Evolutionary conservation across 495 filamentous ascomycete species (phyloP).

Genomic region (Neurospora sp.): DNA sequence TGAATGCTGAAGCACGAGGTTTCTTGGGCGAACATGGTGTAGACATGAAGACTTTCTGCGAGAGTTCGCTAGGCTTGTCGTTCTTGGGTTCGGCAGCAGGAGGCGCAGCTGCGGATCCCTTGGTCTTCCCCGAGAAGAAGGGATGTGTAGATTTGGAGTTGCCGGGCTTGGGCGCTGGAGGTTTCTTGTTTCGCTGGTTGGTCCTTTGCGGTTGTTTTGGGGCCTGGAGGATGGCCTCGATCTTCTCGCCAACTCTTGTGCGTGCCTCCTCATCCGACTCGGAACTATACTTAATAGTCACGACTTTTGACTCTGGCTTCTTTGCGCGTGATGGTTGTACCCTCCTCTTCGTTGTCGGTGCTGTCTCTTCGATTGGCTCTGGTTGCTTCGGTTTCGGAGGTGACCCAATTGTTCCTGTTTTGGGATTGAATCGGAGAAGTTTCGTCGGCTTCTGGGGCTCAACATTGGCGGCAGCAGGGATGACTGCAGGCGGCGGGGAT

Average conservation of each 20-base stretch:
- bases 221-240: slow-evolving; percentile 21
- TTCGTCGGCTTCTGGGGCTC: slow-evolving; percentile 28
- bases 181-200: slow-evolving; percentile 11
- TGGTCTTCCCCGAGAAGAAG: slow-evolving; percentile 55
- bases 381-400: slow-evolving; percentile 30
- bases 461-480: not conserved
- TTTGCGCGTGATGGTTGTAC: not conserved
- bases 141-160: slow-evolving; percentile 60
- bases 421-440: slow-evolving; percentile 35
- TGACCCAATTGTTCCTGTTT: slow-evolving; percentile 46
- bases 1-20: slow-evolving; percentile 6
- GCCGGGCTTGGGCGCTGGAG: slow-evolving; percentile 10
- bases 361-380: not conserved
- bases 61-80: not conserved
- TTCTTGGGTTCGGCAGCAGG: slow-evolving; percentile 10
- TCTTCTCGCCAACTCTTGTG: slow-evolving; percentile 21
- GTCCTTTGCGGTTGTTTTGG: slow-evolving; percentile 6
- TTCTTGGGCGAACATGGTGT: slow-evolving; percentile 26
- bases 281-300: slow-evolving; percentile 26
- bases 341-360: not conserved
- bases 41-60: slow-evolving; percentile 21
- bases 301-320: slow-evolving; percentile 11
- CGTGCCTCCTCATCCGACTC: slow-evolving; percentile 19
- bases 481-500: not conserved
- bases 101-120: slow-evolving; percentile 8